Base-by-base conservation (phyloP, 345 rosid species). In the Boechera retrofracta region DNA sequence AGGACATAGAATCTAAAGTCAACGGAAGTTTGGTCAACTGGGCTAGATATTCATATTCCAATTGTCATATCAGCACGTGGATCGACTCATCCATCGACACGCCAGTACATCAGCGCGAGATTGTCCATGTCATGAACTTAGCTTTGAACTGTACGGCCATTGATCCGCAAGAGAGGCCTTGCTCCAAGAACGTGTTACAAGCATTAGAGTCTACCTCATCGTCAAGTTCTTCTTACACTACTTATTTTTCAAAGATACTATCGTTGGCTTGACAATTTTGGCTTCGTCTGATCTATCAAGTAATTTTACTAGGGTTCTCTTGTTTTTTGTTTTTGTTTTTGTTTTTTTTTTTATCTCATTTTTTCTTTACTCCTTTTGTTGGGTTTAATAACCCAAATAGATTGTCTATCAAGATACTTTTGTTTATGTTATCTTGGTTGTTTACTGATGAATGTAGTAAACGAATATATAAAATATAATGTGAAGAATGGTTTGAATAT, bases 31-130 rank as follows among this genome's bases (percentile, higher is more conserved):
- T 89, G 1, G 88, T 91, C 5, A 91, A 88, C 31, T 94, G 94
- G 97, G 92, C 89, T 18, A 76, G 84, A 18, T 82, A 88, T 69
- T 88, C 96, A 85, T 91, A 87, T 78, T 86, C 93, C 0, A 89
- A 88, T 24, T 87, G 90, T 35, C 91, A 86, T 72, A 75, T 89
- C 2, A 85, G 87, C 52, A 15, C 38, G 66, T 94, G 98, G 98
- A 80, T 91, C 5, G 96, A 94, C 76, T 81, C 91, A 33, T 61
- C 49, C 13, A 81, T 91, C 39, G 74, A 68, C 67, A 81, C 26
- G 41, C 72, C 81, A 9, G 69, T 24, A 32, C 56, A 76, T 54
- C 82, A 86, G 42, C 80, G 54, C 1, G 82, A 85, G 81, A 80
- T 87, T 18, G 84, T 90, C 5, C 85, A 88, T 47, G 77, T 85